phyloP scores from a whole-genome alignment of 129 eudicot species.

The Solidago caesia region DNA sequence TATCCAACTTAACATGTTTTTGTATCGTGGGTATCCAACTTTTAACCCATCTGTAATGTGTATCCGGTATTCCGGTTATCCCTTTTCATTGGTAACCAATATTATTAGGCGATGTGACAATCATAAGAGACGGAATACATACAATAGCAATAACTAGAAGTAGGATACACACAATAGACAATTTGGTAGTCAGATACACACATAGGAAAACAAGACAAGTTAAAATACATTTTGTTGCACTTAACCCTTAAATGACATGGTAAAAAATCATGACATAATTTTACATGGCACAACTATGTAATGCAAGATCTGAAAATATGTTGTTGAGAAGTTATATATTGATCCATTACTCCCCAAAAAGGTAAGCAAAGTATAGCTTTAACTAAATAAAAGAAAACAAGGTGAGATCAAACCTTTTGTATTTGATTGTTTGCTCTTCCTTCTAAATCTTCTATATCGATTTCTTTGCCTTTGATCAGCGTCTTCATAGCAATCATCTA shows the following conservation, averaged over 20 bases:
- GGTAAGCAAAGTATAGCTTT: background rate
- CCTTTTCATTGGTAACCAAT: too few species aligned
- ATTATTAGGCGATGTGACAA: too few species aligned
- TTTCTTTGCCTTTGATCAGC: conserved; percentile 71
- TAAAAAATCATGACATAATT: background rate
- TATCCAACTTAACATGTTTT: too few species aligned
- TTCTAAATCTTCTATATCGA: conserved; percentile 67
- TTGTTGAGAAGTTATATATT: background rate
- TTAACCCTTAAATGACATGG: background rate
- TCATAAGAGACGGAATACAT: too few species aligned
- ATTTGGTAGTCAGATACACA: too few species aligned
- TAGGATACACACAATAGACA: too few species aligned
- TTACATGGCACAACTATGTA: background rate
- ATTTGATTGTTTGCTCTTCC: conserved; percentile 71
- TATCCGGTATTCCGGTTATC: too few species aligned
- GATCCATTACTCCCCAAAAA: background rate
- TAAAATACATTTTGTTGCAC: too few species aligned
- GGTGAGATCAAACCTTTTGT: conserved; percentile 52
- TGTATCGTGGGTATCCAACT: too few species aligned
- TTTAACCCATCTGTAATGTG: too few species aligned
- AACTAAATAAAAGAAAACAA: background rate
- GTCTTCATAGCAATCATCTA: conserved; percentile 52
- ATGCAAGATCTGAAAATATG: background rate
- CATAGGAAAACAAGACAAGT: too few species aligned
- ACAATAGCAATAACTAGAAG: too few species aligned